Percentiles rank a stretch among this genome's conserved stretches.
Conservation (phyloP, 2,329 filamentous ascomycete genomes). For the Fusarium pseudograminearum region DNA sequence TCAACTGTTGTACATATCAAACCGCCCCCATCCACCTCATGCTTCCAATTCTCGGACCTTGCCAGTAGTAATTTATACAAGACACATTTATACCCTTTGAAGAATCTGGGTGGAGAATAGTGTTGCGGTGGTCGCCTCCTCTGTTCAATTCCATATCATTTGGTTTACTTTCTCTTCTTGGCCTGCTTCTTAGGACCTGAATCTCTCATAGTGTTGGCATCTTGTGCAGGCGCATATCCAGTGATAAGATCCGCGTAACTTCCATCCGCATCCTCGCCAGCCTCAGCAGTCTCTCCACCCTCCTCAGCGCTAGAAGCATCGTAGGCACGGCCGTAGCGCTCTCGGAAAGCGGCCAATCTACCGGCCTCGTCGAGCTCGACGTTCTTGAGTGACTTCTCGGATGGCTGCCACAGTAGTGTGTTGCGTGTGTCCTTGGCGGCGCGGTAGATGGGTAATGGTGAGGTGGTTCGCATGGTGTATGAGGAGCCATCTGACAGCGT, state of each 20-base stretch:
- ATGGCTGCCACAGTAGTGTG: constrained; percentile 91
- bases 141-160: constrained; percentile 5
- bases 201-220: constrained; percentile 52
- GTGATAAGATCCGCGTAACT: constrained; percentile 62
- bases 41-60: constrained; percentile 24
- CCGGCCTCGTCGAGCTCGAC: constrained; percentile 97
- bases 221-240: constrained; percentile 58
- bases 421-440: constrained; percentile 87
- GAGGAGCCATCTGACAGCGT: constrained; percentile 92
- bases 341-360: constrained; percentile 85
- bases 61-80: constrained; percentile 40
- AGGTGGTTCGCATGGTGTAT: constrained; percentile 83
- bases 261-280: constrained; percentile 44
- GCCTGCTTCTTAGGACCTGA: constrained; percentile 57
- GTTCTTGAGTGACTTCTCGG: constrained; percentile 81
- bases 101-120: background rate
- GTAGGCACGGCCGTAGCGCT: constrained; percentile 85
- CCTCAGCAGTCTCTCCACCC: constrained; percentile 42
- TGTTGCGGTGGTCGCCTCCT: constrained; percentile 1
- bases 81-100: constrained; percentile 30
- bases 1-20: constrained; percentile 53
- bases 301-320: constrained; percentile 67
- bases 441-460: constrained; percentile 70
- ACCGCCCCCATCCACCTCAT: constrained; percentile 42
- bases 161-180: constrained; percentile 62